Percentiles rank a stretch among this genome's conserved stretches.
Evolutionary conservation across 345 rosid genomes (phyloP).

Genomic region (Lepidium sativum): DNA sequence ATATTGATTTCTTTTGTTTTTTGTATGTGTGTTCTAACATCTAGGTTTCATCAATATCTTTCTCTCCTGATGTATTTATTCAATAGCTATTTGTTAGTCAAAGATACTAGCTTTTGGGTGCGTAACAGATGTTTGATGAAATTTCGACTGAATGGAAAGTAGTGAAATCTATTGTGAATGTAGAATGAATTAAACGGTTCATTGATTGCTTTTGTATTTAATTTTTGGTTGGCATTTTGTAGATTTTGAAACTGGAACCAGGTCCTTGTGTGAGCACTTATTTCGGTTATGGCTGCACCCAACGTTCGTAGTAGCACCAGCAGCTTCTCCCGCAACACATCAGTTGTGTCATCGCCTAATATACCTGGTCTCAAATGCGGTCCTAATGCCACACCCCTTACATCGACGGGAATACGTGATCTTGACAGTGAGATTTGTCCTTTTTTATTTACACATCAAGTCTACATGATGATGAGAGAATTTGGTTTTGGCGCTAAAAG

Average conservation of each 20-base stretch:
- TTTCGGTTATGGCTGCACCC: conserved; percentile 46
- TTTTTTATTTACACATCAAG: background rate
- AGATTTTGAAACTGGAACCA: conserved; percentile 4
- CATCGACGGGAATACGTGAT: conserved; percentile 79
- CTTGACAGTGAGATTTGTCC: conserved; percentile 60
- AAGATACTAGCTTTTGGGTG: background rate
- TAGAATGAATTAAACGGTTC: background rate
- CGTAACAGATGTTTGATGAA: conserved; percentile 26
- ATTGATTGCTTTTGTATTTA: background rate
- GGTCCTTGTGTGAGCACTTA: background rate
- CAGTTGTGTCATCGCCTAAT: conserved; percentile 33
- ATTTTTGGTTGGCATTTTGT: background rate
- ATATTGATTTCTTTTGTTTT: background rate
- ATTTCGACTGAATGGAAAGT: conserved; percentile 7
- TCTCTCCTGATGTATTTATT: background rate
- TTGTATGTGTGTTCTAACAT: background rate
- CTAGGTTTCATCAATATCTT: background rate
- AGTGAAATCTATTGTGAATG: background rate
- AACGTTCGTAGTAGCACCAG: conserved; percentile 43
- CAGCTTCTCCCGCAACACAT: conserved; percentile 74
- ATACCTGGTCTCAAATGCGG: conserved; percentile 71
- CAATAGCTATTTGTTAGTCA: background rate
- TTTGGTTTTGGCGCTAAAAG: background rate
- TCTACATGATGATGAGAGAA: background rate
- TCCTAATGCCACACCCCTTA: conserved; percentile 66